These are phyloP conservation scores for Tetrahymena malaccensis DNA, from an alignment of 73 alveolate genomes.

Conservation along the genomic window DNA sequence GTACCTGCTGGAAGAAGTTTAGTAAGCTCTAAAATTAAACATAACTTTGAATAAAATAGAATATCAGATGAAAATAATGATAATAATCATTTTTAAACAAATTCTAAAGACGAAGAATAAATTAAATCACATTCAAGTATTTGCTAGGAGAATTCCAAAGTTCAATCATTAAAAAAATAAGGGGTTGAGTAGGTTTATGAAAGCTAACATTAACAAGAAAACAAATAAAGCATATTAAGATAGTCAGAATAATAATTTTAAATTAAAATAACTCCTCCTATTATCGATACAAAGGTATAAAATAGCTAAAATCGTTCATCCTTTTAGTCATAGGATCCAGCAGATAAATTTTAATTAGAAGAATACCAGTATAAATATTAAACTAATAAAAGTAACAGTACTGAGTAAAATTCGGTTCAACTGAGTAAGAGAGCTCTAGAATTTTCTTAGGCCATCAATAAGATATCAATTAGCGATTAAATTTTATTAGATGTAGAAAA, in stretches of 20 bases:
- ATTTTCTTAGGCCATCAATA: background rate
- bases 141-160: background rate
- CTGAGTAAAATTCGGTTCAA: background rate
- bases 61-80: background rate
- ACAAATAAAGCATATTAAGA: background rate
- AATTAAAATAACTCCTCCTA: background rate
- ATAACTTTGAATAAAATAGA: background rate
- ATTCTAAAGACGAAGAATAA: background rate
- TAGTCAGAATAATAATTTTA: too few relatives aligned
- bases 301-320: background rate
- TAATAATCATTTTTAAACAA: too few relatives aligned
- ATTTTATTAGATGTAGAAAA: background rate
- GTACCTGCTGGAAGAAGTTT: background rate
- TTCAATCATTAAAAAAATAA: background rate
- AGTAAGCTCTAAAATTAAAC: background rate
- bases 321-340: background rate
- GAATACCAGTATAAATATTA: background rate
- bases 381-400: background rate
- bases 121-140: background rate
- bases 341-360: background rate
- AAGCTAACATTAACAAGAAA: background rate
- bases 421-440: background rate
- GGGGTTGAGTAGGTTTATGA: background rate
- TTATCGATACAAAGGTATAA: background rate
- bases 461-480: background rate